Percentiles rank a stretch among this genome's conserved stretches.
These are phyloP conservation scores for Flagelloscypha sp. DNA, from an alignment of 768 basidiomycete species.

Conservation along the genomic window DNA sequence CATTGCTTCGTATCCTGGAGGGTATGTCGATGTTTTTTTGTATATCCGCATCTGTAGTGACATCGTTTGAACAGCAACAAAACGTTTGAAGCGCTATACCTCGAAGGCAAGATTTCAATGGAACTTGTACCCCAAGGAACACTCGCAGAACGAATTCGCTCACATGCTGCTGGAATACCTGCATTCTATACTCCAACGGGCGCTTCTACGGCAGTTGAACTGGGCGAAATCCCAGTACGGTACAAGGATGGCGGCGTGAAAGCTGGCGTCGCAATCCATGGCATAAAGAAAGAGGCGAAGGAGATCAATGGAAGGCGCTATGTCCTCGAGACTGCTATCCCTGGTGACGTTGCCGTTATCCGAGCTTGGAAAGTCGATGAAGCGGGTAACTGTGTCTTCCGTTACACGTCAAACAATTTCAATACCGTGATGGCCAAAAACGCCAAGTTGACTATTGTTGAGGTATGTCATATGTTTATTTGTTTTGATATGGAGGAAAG, in stretches of 20 bases:
- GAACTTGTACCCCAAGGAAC: slow-evolving; percentile 93
- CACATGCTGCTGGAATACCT: slow-evolving; percentile 86
- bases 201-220: slow-evolving; percentile 74
- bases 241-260: slow-evolving; percentile 71
- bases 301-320: slow-evolving; percentile 76
- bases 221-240: slow-evolving; percentile 68
- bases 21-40: slow-evolving; percentile 33
- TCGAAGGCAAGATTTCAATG: slow-evolving; percentile 71
- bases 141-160: slow-evolving; percentile 78
- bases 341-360: slow-evolving; percentile 79
- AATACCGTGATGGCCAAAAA: slow-evolving; percentile 81
- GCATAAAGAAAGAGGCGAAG: slow-evolving; percentile 67
- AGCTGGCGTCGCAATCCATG: slow-evolving; percentile 61
- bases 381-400: slow-evolving; percentile 84
- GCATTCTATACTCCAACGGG: slow-evolving; percentile 94
- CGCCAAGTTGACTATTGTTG: slow-evolving; percentile 84
- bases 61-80: slow-evolving; percentile 56
- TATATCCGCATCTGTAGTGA: background rate
- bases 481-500: too few relatives aligned
- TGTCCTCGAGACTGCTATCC: slow-evolving; percentile 72
- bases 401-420: slow-evolving; percentile 89
- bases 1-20: slow-evolving; percentile 86
- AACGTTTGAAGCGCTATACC: slow-evolving; percentile 73
- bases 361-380: slow-evolving; percentile 91
- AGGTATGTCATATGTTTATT: slow-evolving; percentile 36